A percentile compares a stretch with the other conserved stretches of the same genome.
Conservation (phyloP, 2,329 filamentous ascomycete species). For the Phyllosticta paracitricarpa region DNA sequence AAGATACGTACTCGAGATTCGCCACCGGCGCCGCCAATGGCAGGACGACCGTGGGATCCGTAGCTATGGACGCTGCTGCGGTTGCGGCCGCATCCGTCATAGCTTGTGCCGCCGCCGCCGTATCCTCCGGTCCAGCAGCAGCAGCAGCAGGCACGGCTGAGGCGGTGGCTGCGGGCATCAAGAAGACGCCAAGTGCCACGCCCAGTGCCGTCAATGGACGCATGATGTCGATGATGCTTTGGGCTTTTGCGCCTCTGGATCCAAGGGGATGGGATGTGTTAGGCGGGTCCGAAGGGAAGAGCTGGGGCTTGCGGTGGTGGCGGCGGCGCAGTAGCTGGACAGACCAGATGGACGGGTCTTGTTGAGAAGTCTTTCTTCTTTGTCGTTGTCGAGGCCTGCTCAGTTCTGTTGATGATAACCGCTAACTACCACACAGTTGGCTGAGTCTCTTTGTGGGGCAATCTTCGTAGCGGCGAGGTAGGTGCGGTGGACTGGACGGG, state of each 20-base stretch:
- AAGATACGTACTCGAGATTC: constrained; percentile 1
- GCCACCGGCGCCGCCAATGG: neutral
- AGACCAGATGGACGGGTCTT: neutral
- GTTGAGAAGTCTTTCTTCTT: neutral
- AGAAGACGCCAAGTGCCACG: neutral
- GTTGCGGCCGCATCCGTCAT: neutral
- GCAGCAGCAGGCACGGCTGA: no score
- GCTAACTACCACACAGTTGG: no score
- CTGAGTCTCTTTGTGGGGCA: neutral
- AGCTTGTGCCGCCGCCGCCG: neutral
- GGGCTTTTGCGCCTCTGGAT: neutral
- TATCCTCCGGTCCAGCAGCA: neutral
- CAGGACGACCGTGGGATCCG: neutral
- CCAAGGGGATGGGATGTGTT: neutral
- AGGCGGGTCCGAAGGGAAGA: neutral
- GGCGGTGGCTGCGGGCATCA: neutral
- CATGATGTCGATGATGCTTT: neutral
- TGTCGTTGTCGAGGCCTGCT: neutral
- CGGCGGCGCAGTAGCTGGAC: neutral
- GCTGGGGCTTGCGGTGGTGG: neutral
- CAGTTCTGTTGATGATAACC: neutral
- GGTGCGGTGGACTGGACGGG: neutral
- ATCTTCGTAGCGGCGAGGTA: no score
- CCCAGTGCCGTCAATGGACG: neutral
- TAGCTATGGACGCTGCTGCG: neutral